Evolutionary conservation across 2,329 filamentous ascomycete genomes (phyloP).

Genomic region (Sporothrix brunneoviolacea): DNA sequence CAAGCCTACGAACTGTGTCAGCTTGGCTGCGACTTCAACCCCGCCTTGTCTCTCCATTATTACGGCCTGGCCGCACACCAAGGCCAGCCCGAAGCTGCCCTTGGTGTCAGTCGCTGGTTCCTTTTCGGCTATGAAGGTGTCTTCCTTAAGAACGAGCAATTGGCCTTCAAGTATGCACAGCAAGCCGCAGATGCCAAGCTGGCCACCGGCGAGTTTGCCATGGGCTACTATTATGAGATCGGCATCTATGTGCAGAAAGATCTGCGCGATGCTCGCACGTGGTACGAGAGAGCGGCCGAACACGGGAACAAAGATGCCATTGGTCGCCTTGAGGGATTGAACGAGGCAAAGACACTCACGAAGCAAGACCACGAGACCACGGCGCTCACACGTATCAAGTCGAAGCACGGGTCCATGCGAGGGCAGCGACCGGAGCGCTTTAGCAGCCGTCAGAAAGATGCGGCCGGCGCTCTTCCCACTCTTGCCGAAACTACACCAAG

Average conservation of each 20-base stretch:
- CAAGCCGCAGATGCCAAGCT: conserved; percentile 76
- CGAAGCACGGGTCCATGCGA: conserved; percentile 63
- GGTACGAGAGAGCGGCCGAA: conserved; percentile 85
- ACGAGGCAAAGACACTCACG: conserved; percentile 74
- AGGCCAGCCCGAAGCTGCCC: conserved; percentile 86
- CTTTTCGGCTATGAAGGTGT: conserved; percentile 88
- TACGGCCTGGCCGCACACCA: conserved; percentile 88
- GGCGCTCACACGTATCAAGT: conserved; percentile 82
- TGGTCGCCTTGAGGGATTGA: conserved; percentile 74
- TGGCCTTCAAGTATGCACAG: conserved; percentile 86
- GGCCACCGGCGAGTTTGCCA: conserved; percentile 86
- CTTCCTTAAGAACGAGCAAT: conserved; percentile 90
- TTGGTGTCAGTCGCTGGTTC: conserved; percentile 98
- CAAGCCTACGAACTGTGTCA: conserved; percentile 92
- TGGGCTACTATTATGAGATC: conserved; percentile 97
- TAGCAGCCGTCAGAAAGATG: conserved; percentile 31
- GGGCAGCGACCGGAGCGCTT: conserved; percentile 56
- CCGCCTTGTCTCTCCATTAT: conserved; percentile 87
- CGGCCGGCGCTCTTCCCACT: conserved; percentile 37
- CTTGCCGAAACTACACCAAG: conserved; percentile 36
- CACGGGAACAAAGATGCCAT: conserved; percentile 89
- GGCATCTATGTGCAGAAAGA: conserved; percentile 86
- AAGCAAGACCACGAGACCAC: conserved; percentile 90
- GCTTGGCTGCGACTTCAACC: conserved; percentile 90
- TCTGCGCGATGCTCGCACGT: conserved; percentile 71